phyloP scores from a whole-genome alignment of 2,329 filamentous ascomycete species.

The Colletotrichum sp. region DNA sequence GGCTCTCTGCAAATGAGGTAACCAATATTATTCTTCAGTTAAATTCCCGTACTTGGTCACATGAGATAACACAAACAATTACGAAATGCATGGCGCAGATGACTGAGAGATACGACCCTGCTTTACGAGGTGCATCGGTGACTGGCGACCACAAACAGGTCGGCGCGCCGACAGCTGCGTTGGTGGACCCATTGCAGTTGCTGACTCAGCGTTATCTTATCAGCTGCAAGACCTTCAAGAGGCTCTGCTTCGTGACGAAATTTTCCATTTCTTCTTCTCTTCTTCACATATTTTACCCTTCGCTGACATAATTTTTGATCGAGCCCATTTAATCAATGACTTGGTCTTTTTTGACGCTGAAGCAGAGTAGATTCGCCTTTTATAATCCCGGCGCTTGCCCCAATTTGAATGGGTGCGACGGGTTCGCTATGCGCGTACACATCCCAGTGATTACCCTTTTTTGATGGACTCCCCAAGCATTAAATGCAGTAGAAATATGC shows the following conservation, averaged over 20 bases:
- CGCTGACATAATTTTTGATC: slow-evolving; percentile 40
- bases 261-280: slow-evolving; percentile 24
- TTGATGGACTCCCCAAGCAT: neutral
- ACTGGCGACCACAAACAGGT: neutral
- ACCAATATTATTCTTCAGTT: neutral
- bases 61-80: neutral
- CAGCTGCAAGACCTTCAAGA: neutral
- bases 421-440: slow-evolving; percentile 71
- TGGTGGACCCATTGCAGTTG: neutral
- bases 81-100: neutral
- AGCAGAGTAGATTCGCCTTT: slow-evolving; percentile 61
- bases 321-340: slow-evolving; percentile 39
- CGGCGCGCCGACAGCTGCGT: neutral
- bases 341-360: slow-evolving; percentile 52
- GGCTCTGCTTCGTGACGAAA: neutral
- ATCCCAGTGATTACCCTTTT: neutral
- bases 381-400: slow-evolving; percentile 63
- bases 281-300: slow-evolving; percentile 54
- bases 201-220: slow-evolving; percentile 21
- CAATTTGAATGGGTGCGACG: slow-evolving; percentile 50
- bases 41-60: neutral
- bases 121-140: neutral
- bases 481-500: neutral
- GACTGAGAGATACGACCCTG: neutral
- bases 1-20: neutral